Evolutionary conservation across 495 filamentous ascomycete species (phyloP), one percentile per base, ranked within the genome.

Genomic region (Hypomontagnella submonticulosa): DNA sequence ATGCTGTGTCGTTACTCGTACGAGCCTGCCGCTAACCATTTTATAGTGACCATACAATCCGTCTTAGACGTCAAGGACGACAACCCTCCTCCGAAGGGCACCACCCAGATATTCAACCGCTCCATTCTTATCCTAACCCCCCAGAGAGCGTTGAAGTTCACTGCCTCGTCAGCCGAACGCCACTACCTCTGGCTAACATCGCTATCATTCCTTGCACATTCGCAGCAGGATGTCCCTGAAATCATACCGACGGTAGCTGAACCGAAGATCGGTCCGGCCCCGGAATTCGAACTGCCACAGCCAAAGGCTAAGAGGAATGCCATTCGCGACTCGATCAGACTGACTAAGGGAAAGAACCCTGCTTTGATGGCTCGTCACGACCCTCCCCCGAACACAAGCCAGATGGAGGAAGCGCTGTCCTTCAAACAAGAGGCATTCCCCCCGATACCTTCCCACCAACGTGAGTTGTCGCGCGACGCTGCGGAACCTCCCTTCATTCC

Each of bases 51-150:
- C 13, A 98, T 99, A 67, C 93, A 98, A 79, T 97, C 95, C 32
- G 95, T 98, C 8, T 80, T 99, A 13, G 95, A 99, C 66, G 95
- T 99, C 68, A 93, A 94, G 73, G 95, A 99, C 71, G 91, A 96
- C 76, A 95, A 93, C 51, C 92, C 93, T 4, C 69, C 90, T 51
- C 96, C 95, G 2, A 94, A 93, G 72, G 86, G 86, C 59, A 74
- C 83, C 37, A 73, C 83, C 6, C 73, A 79, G 13, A 79, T 90
- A 1, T 97, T 97, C 81, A 91, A 96, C 72, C 90, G 95, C 52
- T 98, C 95, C 0, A 99, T 99, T 68, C 79, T 99, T 33, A 96
- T 99, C 59, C 77, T 99, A 16, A 98, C 95, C 10, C 95, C 96
- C 5, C 89, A 94, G 66, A 86, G 95, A 59, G 95, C 95, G 27